Evolutionary conservation across 257 asterid species (phyloP).

Genomic region (Nicotiana benthamiana): DNA sequence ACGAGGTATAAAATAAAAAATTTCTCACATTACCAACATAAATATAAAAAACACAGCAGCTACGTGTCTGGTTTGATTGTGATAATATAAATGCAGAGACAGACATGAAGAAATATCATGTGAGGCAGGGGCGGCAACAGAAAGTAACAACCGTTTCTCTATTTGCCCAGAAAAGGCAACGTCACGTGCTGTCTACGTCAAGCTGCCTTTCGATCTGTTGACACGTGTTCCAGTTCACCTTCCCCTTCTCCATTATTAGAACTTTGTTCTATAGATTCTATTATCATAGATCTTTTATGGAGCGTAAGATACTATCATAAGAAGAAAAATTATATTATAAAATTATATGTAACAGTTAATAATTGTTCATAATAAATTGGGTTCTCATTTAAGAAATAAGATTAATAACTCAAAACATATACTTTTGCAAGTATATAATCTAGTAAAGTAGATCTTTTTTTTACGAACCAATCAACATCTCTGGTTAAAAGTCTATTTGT

Average conservation of each 20-base stretch:
- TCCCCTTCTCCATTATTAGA: not conserved
- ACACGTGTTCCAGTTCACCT: constrained; percentile 15
- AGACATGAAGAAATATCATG: not conserved
- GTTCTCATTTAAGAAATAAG: no score
- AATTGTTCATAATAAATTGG: no score
- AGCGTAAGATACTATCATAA: no score
- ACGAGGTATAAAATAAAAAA: no score
- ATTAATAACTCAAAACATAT: no score
- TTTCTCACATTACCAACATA: no score
- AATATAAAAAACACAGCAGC: not conserved
- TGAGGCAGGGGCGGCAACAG: constrained; percentile 21
- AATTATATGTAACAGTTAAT: no score
- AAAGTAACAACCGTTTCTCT: not conserved
- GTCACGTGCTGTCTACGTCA: constrained; percentile 15
- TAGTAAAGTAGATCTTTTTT: not conserved
- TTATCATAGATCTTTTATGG: not conserved
- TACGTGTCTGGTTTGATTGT: constrained; percentile 12
- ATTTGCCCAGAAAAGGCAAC: constrained; percentile 5
- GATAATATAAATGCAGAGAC: not conserved
- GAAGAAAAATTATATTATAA: no score
- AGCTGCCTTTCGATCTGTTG: not conserved
- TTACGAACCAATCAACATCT: not conserved
- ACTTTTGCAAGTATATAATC: no score
- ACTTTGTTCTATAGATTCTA: not conserved
- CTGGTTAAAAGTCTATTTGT: not conserved